Evolutionary conservation across 2,329 filamentous ascomycete genomes (phyloP), one percentile per base, ranked within the genome.

Genomic region (Fusarium albidum): DNA sequence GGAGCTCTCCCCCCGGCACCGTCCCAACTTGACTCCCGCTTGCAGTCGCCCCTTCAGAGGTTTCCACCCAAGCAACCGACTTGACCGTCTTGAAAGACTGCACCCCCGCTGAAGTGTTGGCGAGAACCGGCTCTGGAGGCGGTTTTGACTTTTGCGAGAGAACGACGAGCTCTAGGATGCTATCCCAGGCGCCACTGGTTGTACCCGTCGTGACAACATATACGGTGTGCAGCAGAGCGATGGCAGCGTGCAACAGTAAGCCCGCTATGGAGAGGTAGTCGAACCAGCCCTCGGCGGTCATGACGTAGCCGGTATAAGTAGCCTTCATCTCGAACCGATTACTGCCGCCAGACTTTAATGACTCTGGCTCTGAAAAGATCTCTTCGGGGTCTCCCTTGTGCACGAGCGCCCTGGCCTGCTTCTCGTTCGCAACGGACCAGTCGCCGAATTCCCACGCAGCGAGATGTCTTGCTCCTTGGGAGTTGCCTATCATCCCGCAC

Each of bases 121-220:
- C 8, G 3, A 58, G 25, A 9, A 32, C 15, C 3, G 3, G 6
- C n/a, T 12, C 9, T 7, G 28, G 3, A 5, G 49, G 35, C 0
- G 47, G 13, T 4, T 42, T 9, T 3, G 11, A 32, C 15, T 9
- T 31, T 3, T 17, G 34, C 8, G 25, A 21, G 21, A 35, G n/a
- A 12, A 21, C 11, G 3, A 55, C 8, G 10, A 55, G 38, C 29
- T 54, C 51, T 6, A 55, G 8, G 31, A 29, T 17, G 3, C 37
- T 29, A 12, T 45, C 42, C 34, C 26, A 43, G 1, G 15, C 42
- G 21, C 29, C 33, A 5, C 46, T 33, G 7, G 32, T 43, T 8
- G 32, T 31, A 10, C 17, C 6, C n/a, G 11, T 11, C 7, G 9
- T 13, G 17, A 44, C 5, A 3, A 51, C 18, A 2, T 34, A 9